These are phyloP conservation scores for Aspergillus asperescens DNA, from an alignment of 495 filamentous ascomycete genomes.

Conservation along the genomic window DNA sequence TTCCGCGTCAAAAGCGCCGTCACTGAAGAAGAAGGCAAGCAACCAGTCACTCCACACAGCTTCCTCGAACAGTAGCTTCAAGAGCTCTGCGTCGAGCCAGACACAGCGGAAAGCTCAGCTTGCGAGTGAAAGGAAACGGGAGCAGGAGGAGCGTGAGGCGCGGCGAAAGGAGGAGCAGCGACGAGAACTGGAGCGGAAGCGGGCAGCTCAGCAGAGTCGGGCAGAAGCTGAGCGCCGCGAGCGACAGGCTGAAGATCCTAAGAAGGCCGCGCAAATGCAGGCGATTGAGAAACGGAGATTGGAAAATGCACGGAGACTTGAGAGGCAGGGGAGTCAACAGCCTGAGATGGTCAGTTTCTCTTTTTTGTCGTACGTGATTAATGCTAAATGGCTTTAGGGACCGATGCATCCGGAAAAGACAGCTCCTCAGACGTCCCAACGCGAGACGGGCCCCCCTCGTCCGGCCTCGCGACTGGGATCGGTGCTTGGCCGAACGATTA, in stretches of 20 bases:
- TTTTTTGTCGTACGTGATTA: conserved; percentile 11
- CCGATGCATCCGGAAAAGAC: conserved; percentile 28
- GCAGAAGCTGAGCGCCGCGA: conserved; percentile 47
- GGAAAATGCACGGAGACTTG: conserved; percentile 59
- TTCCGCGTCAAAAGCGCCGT: conserved; percentile 43
- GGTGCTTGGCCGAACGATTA: conserved; percentile 41
- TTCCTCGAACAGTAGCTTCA: conserved; percentile 60
- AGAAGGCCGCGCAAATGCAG: conserved; percentile 65
- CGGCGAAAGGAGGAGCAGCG: conserved; percentile 76
- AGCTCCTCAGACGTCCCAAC: conserved; percentile 31
- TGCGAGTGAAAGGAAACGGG: conserved; percentile 69
- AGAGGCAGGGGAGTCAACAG: conserved; percentile 49
- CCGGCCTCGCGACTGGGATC: conserved; percentile 53
- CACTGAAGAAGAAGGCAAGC: conserved; percentile 59
- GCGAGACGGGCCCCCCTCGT: conserved; percentile 47
- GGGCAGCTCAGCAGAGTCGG: conserved; percentile 52
- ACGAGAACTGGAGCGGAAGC: conserved; percentile 70
- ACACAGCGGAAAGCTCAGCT: conserved; percentile 56
- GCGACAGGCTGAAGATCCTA: conserved; percentile 48
- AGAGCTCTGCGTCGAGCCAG: conserved; percentile 57
- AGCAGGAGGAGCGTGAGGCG: conserved; percentile 69
- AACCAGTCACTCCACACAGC: conserved; percentile 62
- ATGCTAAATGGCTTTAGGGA: conserved; percentile 14
- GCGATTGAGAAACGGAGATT: conserved; percentile 59
- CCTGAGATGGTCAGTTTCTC: conserved; percentile 35